A percentile compares a stretch with the other conserved stretches of the same genome.
These are phyloP conservation scores for Fusarium equiseti DNA, from an alignment of 2,329 filamentous ascomycete genomes.

Conservation along the genomic window DNA sequence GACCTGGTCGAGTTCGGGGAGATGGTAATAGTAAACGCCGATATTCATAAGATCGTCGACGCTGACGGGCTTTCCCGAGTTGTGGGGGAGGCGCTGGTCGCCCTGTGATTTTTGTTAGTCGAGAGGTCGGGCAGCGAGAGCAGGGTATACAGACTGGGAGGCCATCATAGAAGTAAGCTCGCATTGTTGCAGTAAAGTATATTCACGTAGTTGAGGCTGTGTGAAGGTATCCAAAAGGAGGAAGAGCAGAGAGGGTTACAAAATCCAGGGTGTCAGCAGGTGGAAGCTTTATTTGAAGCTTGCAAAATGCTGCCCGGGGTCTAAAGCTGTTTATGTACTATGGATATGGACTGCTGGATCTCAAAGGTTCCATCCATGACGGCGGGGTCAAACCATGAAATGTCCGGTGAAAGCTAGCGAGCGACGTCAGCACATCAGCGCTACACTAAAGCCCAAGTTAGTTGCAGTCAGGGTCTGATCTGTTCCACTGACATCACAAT, in stretches of 20 bases:
- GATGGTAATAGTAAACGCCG: constrained; percentile 83
- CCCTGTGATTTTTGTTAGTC: constrained; percentile 66
- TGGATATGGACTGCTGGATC: constrained; percentile 5
- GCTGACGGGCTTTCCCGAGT: constrained; percentile 79
- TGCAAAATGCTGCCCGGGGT: constrained; percentile 13
- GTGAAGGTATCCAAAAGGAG: background rate
- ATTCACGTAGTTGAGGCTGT: background rate
- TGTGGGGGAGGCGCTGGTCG: constrained; percentile 92
- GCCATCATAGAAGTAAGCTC: constrained; percentile 70
- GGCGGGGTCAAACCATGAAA: constrained; percentile 40
- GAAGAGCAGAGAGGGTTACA: background rate
- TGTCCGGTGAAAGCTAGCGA: constrained; percentile 37
- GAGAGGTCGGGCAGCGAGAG: background rate
- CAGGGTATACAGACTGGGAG: constrained; percentile 58
- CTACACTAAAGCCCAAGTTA: constrained; percentile 29
- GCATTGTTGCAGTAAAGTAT: constrained; percentile 57
- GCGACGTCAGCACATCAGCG: constrained; percentile 44
- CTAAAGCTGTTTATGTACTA: constrained; percentile 30
- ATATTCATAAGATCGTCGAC: constrained; percentile 75
- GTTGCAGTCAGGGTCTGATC: constrained; percentile 10
- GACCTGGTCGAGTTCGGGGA: constrained; percentile 74
- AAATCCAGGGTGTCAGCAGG: constrained; percentile 15
- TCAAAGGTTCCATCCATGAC: constrained; percentile 33
- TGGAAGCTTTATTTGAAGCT: constrained; percentile 25
- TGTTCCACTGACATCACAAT: constrained; percentile 38